Evolutionary conservation across 2,329 filamentous ascomycete genomes (phyloP).

Genomic region (Fusarium coffeatum): DNA sequence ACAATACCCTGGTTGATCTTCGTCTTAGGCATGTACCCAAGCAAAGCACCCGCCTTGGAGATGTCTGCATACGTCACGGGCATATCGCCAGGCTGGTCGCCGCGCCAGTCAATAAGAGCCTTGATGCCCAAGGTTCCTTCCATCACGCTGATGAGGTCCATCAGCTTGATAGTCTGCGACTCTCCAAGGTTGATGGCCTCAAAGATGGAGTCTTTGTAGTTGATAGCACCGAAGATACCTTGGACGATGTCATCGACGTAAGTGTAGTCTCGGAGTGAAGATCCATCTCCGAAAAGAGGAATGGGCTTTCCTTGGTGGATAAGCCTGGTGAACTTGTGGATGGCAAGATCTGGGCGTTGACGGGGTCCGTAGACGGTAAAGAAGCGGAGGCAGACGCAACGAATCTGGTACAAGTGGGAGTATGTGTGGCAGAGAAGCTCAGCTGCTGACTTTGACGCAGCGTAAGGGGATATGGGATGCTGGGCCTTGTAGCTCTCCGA

Average conservation of each 20-base stretch:
- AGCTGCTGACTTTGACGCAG: slow-evolving; percentile 6
- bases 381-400: slow-evolving; percentile 18
- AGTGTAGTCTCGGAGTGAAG: slow-evolving; percentile 9
- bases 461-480: slow-evolving; percentile 9
- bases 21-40: slow-evolving; percentile 15
- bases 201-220: neutral
- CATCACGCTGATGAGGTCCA: neutral
- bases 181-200: slow-evolving; percentile 21
- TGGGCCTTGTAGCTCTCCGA: slow-evolving; percentile 5
- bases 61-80: slow-evolving; percentile 10
- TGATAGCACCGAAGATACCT: slow-evolving; percentile 3
- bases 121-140: slow-evolving; percentile 3
- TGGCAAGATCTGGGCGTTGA: slow-evolving; percentile 14
- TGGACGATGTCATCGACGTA: slow-evolving; percentile 13
- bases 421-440: slow-evolving; percentile 16
- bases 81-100: slow-evolving; percentile 14
- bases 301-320: slow-evolving; percentile 18
- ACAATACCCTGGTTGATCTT: slow-evolving; percentile 4
- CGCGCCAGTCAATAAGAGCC: slow-evolving; percentile 4
- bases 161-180: slow-evolving; percentile 11
- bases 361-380: slow-evolving; percentile 21
- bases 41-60: slow-evolving; percentile 5
- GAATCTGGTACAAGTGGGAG: slow-evolving; percentile 10
- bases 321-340: slow-evolving; percentile 20
- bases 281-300: slow-evolving; percentile 2